Evolutionary conservation across 2,329 filamentous ascomycete species (phyloP), one percentile per base, ranked within the genome.

Genomic region (Penicillium brevicompactum): DNA sequence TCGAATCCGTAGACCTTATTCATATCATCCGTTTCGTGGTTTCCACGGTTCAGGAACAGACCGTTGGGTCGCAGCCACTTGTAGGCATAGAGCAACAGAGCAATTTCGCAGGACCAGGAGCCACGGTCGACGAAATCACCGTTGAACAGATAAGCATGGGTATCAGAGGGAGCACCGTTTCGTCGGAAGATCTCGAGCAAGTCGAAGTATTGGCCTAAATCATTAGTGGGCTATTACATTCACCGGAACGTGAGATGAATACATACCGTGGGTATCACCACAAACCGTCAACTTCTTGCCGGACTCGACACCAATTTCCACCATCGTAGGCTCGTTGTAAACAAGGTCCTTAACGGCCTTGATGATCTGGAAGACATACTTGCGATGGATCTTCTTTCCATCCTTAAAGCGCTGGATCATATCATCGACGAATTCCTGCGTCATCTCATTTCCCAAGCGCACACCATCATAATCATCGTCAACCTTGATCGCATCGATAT

Each of bases 11-110:
- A 99, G 51, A 94, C 92, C 63, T 91, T 87, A 81, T 99, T 99
- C 94, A 99, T 99, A 76, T 97, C 93, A 72, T 97, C 93, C 46
- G 94, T 97, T 79, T 99, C 94, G 77, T 99, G 94, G 77, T 99
- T 99, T 65, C 94, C 94, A 59, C 94, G 87, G 81, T 99, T 99
- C 61, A 99, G 80, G 84, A 96, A 97, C 82, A 99, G 93, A 51
- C 82, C 86, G 42, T 86, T 84, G 7, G 94, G 94, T 51, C 90
- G 87, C 67, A 97, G 76, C 93, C 91, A 96, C 80, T 99, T 99
- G 83, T 96, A 96, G 43, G 93, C 90, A 74, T 97, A 99, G 18
- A 99, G 82, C 10, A 97, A 81, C 45, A 99, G 82, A 10, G 92
- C 93, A 65, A 99, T 95, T 74, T 99, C 94, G n/a, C 88, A 92